Percentiles rank a stretch among this genome's conserved stretches.
Evolutionary conservation across 768 basidiomycete species (phyloP).

Genomic region (Naganishia kalamii): DNA sequence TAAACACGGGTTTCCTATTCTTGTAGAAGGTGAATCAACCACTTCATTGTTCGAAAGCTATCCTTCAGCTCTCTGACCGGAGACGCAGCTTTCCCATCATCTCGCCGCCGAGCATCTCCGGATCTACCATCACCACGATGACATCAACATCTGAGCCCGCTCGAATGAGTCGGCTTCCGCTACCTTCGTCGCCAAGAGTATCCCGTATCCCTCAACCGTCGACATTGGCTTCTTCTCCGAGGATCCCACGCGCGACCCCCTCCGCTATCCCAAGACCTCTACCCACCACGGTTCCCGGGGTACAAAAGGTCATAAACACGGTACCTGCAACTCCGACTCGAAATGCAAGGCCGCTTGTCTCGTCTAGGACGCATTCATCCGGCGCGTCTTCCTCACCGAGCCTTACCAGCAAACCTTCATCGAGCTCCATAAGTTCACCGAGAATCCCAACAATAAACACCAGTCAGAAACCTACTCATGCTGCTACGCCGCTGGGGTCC

Average conservation of each 20-base stretch:
- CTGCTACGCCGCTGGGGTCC: background rate
- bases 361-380: background rate
- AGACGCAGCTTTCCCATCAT: too few species aligned
- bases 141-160: background rate
- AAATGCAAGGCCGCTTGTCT: background rate
- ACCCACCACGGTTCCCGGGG: background rate
- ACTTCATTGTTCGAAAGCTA: too few species aligned
- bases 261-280: background rate
- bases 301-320: background rate
- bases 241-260: background rate
- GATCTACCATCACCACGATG: too few species aligned
- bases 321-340: background rate
- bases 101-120: too few species aligned
- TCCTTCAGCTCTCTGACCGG: too few species aligned
- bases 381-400: background rate
- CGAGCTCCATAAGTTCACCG: background rate
- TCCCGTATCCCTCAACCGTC: background rate
- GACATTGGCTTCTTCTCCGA: background rate
- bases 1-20: too few species aligned
- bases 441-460: background rate
- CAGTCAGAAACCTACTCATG: background rate
- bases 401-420: background rate
- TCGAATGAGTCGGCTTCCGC: background rate
- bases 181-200: background rate
- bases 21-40: too few species aligned